Base-by-base conservation (phyloP, 257 asterid species). In the Salvia hispanica region DNA sequence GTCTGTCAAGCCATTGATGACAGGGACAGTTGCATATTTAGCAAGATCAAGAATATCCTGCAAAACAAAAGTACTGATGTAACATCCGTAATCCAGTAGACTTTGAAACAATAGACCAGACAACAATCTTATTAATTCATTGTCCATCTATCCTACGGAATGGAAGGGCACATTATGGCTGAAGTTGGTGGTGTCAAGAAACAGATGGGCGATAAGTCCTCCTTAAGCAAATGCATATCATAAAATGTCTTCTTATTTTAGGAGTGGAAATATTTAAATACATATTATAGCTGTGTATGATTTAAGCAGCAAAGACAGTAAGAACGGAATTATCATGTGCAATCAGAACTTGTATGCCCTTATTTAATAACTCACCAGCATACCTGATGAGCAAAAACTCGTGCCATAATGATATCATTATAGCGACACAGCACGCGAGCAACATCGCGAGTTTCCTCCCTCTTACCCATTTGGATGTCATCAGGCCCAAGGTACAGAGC, bases 311-410 rank as follows among this genome's bases (percentile, higher is more conserved):
- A 39, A 39, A 42, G 16, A 66, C 47, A 25, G 8, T 64, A 62
- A 33, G 25, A 51, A 42, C 71, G 2, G 42, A 50, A 39, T 31
- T 25, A 53, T 25, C n/a, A 25, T 3, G 52, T 8, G 37, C 71
- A 56, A 21, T 62, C 60, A 62, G 53, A 53, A 65, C 16, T 55
- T 7, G 52, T 21, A 50, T 50, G 46, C 14, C 74, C 67, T 69
- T 71, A 52, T 51, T 33, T 58, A 73, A 60, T 25, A 79, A 79
- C 85, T 85, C 90, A 80, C 88, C 86, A 59, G 81, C 92, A 67
- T 86, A 92, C 98, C 98, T 93, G 96, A 87, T 90, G 99, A 68
- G 87, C 95, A 81, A 90, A 93, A 69, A 93, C 88, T 51, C 97
- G 95, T 51, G 99, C 99, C 99, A 93, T 93, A 70, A 93, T 85